phyloP scores from a whole-genome alignment of 2,329 filamentous ascomycete genomes.

The Cladorrhinum sp. region DNA sequence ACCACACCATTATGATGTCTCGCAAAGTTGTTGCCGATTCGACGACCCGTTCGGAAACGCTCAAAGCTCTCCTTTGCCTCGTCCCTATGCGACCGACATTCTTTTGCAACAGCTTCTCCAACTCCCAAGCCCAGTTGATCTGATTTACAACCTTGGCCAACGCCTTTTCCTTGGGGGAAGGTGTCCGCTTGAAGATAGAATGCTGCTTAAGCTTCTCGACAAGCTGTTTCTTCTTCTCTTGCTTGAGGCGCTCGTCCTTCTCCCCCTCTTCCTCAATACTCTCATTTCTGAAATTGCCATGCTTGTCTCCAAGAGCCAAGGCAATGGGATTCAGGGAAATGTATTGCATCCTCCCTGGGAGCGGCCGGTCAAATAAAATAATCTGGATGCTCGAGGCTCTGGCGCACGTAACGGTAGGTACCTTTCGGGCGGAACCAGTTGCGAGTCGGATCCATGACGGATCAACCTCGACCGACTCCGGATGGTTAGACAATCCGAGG shows the following conservation, averaged over 20 bases:
- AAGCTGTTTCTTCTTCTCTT: conserved; percentile 62
- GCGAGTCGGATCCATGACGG: conserved; percentile 66
- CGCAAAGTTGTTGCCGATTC: conserved; percentile 87
- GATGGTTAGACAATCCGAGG: conserved; percentile 74
- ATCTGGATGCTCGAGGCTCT: conserved; percentile 76
- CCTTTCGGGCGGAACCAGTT: conserved; percentile 46
- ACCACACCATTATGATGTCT: conserved; percentile 65
- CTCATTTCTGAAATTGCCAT: conserved; percentile 36
- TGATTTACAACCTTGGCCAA: conserved; percentile 83
- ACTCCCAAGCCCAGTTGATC: conserved; percentile 92
- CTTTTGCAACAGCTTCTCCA: conserved; percentile 80
- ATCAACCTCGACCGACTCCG: conserved; percentile 54
- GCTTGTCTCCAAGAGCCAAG: conserved; percentile 76
- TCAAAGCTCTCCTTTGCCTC: conserved; percentile 77
- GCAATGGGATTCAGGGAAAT: conserved; percentile 88
- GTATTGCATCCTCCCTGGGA: conserved; percentile 90
- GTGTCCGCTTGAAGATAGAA: conserved; percentile 72
- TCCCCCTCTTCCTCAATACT: conserved; percentile 72
- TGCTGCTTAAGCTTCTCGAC: conserved; percentile 87
- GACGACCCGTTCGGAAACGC: conserved; percentile 90
- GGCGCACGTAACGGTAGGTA: conserved; percentile 73
- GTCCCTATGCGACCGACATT: conserved; percentile 84
- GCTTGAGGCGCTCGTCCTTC: conserved; percentile 55
- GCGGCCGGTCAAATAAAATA: conserved; percentile 82
- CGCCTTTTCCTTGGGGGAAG: conserved; percentile 78